Percentiles rank a stretch among this genome's conserved stretches.
These are phyloP conservation scores for Angomonas ambiguus DNA, from an alignment of 208 protist genomes.

Conservation along the genomic window DNA sequence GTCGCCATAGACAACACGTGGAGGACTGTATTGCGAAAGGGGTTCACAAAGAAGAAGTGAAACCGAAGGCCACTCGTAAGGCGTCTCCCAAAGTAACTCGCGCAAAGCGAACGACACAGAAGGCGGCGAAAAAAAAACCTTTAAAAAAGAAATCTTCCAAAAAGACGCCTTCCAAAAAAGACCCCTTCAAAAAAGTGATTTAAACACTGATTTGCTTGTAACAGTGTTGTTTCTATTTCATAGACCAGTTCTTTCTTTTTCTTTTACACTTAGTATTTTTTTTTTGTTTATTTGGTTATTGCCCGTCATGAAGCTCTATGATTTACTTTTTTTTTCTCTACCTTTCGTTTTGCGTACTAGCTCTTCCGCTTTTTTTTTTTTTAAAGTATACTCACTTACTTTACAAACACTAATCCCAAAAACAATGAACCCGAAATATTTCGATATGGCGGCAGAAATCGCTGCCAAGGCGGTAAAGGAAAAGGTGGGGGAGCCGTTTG, in stretches of 20 bases:
- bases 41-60: background rate
- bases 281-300: too few species aligned
- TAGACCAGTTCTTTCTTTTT: conserved; percentile 1
- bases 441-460: background rate
- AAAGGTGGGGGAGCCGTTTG: background rate
- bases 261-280: conserved; percentile 14
- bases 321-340: too few species aligned
- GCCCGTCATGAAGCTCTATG: too few species aligned
- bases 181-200: background rate
- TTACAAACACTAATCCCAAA: too few species aligned
- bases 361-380: too few species aligned
- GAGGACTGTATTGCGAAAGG: conserved; percentile 34
- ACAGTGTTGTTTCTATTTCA: conserved; percentile 4
- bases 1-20: conserved; percentile 54
- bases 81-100: too few species aligned
- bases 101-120: background rate
- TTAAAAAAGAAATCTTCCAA: background rate
- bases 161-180: too few species aligned
- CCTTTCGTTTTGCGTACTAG: too few species aligned
- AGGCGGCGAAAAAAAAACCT: conserved; percentile 5
- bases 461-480: background rate
- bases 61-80: too few species aligned
- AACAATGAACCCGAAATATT: conserved; percentile 1
- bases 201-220: background rate
- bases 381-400: too few species aligned